A percentile compares a stretch with the other conserved stretches of the same genome.
phyloP scores from a whole-genome alignment of 2,329 filamentous ascomycete species.

The Paecilomyces variotii region DNA sequence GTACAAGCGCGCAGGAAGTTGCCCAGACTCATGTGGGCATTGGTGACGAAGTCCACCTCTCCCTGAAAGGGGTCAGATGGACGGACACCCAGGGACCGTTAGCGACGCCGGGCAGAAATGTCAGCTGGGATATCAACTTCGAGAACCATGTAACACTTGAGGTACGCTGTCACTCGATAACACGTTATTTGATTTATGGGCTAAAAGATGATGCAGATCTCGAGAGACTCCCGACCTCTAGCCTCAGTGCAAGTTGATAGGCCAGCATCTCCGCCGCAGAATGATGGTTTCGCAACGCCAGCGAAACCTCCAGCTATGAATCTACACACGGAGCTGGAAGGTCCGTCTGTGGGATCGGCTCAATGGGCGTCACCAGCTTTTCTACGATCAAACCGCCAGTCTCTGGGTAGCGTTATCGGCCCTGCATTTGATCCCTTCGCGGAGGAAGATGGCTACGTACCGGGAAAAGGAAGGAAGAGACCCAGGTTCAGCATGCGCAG shows the following conservation, averaged over 20 bases:
- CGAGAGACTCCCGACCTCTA: conserved; percentile 14
- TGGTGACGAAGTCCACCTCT: conserved; percentile 65
- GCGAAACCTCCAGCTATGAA: conserved; percentile 17
- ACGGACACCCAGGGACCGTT: conserved; percentile 43
- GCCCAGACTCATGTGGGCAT: conserved; percentile 62
- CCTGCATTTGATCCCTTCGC: conserved; percentile 57
- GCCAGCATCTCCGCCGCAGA: conserved; percentile 19
- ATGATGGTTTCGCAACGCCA: conserved; percentile 11
- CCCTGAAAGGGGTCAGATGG: conserved; percentile 63
- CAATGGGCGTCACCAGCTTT: conserved; percentile 75
- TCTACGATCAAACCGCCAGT: conserved; percentile 61
- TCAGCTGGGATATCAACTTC: conserved; percentile 52
- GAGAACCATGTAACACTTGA: conserved; percentile 26
- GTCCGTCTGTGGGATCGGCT: conserved; percentile 29
- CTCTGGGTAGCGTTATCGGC: conserved; percentile 60
- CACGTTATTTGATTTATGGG: background rate
- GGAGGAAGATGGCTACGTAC: conserved; percentile 57
- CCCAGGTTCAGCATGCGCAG: conserved; percentile 61
- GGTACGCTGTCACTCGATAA: conserved; percentile 17
- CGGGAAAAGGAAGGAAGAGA: conserved; percentile 58
- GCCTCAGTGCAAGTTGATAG: conserved; percentile 46
- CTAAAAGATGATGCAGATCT: conserved; percentile 13
- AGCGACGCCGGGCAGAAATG: conserved; percentile 48
- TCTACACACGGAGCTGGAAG: conserved; percentile 8
- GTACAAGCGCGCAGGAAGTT: conserved; percentile 61